Evolutionary conservation across 352 stramenopile species (phyloP).

Genomic region (Phytophthora uliginosa): DNA sequence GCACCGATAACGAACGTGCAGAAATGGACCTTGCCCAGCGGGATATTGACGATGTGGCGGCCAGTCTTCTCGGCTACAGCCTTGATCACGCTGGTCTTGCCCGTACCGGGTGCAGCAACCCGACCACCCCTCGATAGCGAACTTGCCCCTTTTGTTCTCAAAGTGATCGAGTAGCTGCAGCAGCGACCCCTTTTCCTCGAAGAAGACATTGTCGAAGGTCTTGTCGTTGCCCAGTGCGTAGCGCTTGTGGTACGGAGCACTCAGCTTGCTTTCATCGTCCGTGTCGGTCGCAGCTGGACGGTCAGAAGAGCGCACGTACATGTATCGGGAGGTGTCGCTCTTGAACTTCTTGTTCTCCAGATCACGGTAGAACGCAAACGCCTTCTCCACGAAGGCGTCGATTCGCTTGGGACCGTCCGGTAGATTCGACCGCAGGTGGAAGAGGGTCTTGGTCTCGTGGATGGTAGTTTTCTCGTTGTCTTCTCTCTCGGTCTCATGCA

Average conservation of each 20-base stretch:
- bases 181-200: conserved; percentile 80
- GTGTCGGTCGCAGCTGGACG: conserved; percentile 12
- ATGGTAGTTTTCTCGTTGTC: conserved; percentile 30
- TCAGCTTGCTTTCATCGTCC: conserved; percentile 22
- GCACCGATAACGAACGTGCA: too few species aligned
- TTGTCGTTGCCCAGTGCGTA: conserved; percentile 90
- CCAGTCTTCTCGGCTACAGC: conserved; percentile 79
- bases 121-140: conserved; percentile 84
- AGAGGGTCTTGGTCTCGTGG: conserved; percentile 35
- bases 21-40: conserved; percentile 64
- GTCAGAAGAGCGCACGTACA: conserved; percentile 44
- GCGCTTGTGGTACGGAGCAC: conserved; percentile 54
- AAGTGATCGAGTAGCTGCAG: conserved; percentile 86
- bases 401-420: conserved; percentile 42
- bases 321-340: conserved; percentile 57
- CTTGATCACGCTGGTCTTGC: conserved; percentile 93
- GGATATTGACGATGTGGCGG: conserved; percentile 81
- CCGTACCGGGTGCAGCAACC: conserved; percentile 85
- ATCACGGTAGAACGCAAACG: conserved; percentile 47
- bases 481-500: conserved; percentile 43
- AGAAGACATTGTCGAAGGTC: conserved; percentile 92
- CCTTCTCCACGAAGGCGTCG: conserved; percentile 47
- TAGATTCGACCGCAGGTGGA: conserved; percentile 30
- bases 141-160: conserved; percentile 77
- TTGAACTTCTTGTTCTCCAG: conserved; percentile 44